Percentiles rank a stretch among this genome's conserved stretches.
phyloP scores from a whole-genome alignment of 179 eudicot genomes.

The Spergularia azorica region DNA sequence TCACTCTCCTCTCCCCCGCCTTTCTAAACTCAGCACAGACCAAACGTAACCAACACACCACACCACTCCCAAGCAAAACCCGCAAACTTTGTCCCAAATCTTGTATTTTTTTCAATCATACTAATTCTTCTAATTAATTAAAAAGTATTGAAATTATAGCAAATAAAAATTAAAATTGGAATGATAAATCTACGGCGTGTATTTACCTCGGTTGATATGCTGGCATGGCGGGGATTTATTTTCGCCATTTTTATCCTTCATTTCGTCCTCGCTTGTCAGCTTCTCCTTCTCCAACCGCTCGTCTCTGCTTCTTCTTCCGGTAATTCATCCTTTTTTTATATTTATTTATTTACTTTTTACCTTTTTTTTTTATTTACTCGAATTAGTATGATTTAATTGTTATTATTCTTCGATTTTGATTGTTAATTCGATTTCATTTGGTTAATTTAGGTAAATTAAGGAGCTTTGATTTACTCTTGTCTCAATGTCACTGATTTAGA shows the following conservation, averaged over 20 bases:
- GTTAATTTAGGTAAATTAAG: neutral
- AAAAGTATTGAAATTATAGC: too few species aligned
- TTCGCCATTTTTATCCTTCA: conserved; percentile 63
- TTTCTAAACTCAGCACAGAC: neutral
- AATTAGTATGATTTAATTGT: too few species aligned
- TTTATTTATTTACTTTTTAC: neutral
- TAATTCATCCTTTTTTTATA: conserved; percentile 6
- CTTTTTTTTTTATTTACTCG: neutral
- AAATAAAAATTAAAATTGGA: neutral
- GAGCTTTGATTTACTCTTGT: neutral
- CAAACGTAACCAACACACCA: too few species aligned
- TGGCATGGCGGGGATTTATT: conserved; percentile 71
- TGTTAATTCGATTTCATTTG: neutral
- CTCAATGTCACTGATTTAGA: too few species aligned
- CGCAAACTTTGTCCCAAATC: too few species aligned
- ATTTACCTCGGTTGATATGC: conserved; percentile 51
- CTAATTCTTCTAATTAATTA: too few species aligned
- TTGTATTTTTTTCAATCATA: too few species aligned
- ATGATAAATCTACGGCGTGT: conserved; percentile 44
- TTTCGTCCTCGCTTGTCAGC: conserved; percentile 74
- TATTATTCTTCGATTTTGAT: neutral
- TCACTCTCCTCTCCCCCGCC: neutral
- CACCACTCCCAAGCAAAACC: neutral
- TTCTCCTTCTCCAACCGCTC: conserved; percentile 81
- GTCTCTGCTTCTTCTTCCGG: conserved; percentile 68